These are phyloP conservation scores for Drosera capensis DNA, from an alignment of 148 eudicot species.

Conservation along the genomic window DNA sequence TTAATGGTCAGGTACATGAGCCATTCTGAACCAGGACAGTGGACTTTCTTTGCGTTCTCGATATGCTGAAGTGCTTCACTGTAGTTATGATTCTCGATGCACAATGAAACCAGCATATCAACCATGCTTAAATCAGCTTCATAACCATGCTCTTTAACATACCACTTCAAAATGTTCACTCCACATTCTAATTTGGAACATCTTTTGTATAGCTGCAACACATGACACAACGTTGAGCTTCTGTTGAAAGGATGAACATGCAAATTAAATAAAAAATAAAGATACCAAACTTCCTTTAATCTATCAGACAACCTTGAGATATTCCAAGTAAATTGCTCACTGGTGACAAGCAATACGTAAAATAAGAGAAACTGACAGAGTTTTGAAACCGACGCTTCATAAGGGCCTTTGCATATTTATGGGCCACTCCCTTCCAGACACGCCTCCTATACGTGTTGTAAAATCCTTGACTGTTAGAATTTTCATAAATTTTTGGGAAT, in stretches of 20 bases:
- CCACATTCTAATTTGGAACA: constrained; percentile 44
- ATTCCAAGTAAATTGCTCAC: no score
- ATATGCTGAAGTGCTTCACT: constrained; percentile 61
- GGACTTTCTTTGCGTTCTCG: constrained; percentile 33
- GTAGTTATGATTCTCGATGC: constrained; percentile 34
- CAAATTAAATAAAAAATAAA: no score
- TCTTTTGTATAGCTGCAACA: constrained; percentile 50
- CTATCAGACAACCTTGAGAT: no score
- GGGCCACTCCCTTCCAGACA: no score
- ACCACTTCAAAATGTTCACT: constrained; percentile 41
- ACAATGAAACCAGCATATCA: constrained; percentile 42
- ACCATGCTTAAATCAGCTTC: constrained; percentile 41
- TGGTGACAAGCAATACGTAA: no score
- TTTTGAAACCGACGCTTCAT: no score
- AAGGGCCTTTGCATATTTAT: no score
- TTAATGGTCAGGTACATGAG: constrained; percentile 36
- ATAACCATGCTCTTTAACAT: constrained; percentile 36
- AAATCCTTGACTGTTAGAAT: no score
- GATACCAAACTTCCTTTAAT: no score
- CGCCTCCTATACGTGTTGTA: no score
- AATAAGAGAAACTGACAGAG: no score
- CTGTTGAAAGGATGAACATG: not conserved
- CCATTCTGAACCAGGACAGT: constrained; percentile 20
- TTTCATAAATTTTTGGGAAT: no score
- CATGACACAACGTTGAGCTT: not conserved